A percentile compares a stretch with the other conserved stretches of the same genome.
phyloP scores from a whole-genome alignment of 2,329 filamentous ascomycete species.

The Penicillium sp. region DNA sequence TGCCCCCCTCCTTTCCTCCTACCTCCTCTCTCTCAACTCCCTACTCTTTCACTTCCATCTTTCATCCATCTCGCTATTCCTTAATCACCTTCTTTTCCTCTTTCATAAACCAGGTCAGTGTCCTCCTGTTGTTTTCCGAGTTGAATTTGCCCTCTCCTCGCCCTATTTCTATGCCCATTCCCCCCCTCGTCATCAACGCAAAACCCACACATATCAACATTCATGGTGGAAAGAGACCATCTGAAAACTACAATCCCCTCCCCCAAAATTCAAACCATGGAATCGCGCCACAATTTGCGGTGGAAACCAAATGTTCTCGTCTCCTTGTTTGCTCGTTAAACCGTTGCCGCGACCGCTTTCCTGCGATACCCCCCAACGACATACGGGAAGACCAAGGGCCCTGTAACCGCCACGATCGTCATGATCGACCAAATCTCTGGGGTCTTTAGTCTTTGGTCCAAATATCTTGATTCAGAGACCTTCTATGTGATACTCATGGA shows the following conservation, averaged over 20 bases:
- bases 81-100: conserved; percentile 16
- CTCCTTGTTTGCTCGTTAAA: conserved; percentile 24
- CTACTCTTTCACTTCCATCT: conserved; percentile 16
- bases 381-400: conserved; percentile 12
- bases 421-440: conserved; percentile 9
- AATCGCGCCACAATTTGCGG: conserved; percentile 4
- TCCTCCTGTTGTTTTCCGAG: conserved; percentile 1
- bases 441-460: neutral
- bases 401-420: conserved; percentile 15
- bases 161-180: conserved; percentile 3
- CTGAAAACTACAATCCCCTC: neutral
- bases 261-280: neutral
- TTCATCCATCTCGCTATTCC: conserved; percentile 17
- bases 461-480: neutral
- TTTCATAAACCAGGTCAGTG: conserved; percentile 30
- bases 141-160: conserved; percentile 9
- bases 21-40: conserved; percentile 20
- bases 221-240: neutral
- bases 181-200: conserved; percentile 15
- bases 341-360: conserved; percentile 27
- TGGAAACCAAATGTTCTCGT: conserved; percentile 4
- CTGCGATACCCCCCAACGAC: conserved; percentile 15
- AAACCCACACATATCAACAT: conserved; percentile 18
- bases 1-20: conserved; percentile 23
- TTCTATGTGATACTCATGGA: conserved; percentile 4